A percentile compares a stretch with the other conserved stretches of the same genome.
phyloP scores from a whole-genome alignment of 495 filamentous ascomycete species.

The Penicillium herquei region DNA sequence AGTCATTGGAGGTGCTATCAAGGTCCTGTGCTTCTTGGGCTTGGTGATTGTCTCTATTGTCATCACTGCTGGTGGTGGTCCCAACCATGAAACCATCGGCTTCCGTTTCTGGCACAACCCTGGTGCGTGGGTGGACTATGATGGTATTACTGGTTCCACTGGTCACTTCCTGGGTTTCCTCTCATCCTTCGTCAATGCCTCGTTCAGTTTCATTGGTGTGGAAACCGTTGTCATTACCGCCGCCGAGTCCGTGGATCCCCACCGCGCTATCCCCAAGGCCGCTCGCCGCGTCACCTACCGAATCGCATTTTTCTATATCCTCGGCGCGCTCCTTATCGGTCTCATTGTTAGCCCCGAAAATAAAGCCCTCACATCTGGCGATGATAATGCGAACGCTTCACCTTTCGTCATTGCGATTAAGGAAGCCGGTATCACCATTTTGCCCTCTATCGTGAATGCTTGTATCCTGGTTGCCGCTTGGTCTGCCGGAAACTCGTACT shows the following conservation, averaged over 20 bases:
- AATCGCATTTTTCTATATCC: constrained; percentile 77
- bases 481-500: constrained; percentile 63
- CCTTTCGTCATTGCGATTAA: constrained; percentile 60
- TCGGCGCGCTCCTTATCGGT: constrained; percentile 56
- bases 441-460: constrained; percentile 76
- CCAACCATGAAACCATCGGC: constrained; percentile 60
- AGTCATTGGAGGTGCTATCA: constrained; percentile 69
- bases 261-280: constrained; percentile 73
- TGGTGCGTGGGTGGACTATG: constrained; percentile 39
- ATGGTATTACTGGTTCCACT: constrained; percentile 31
- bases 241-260: constrained; percentile 78
- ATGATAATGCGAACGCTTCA: constrained; percentile 43
- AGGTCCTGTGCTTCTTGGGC: constrained; percentile 73
- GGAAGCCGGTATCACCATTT: constrained; percentile 61
- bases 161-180: constrained; percentile 47
- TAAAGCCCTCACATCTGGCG: constrained; percentile 49
- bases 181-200: constrained; percentile 46
- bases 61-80: constrained; percentile 65
- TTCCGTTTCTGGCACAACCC: constrained; percentile 66
- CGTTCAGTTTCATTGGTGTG: constrained; percentile 56
- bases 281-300: constrained; percentile 84
- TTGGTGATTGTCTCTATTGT: constrained; percentile 66
- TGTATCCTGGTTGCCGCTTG: constrained; percentile 65
- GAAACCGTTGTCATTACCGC: constrained; percentile 78
- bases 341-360: constrained; percentile 50